Conservation (phyloP, 495 filamentous ascomycete species). For the Aspergillus asperescens region DNA sequence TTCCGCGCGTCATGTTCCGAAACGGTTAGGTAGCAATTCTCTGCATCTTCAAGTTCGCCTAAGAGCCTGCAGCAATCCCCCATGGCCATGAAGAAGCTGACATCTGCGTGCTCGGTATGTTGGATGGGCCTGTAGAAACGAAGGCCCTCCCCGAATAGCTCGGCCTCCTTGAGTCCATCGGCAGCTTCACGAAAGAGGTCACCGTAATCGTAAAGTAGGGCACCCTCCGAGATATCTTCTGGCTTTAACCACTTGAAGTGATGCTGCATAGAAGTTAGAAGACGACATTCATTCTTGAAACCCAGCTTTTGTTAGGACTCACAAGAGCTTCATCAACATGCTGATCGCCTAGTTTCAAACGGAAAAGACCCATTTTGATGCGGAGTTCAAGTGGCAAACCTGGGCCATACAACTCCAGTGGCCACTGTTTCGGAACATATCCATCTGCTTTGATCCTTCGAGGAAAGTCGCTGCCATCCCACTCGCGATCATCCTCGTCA, state of each 20-base stretch:
- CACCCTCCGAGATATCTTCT: slow-evolving; percentile 40
- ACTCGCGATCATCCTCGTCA: slow-evolving; percentile 80
- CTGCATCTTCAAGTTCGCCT: slow-evolving; percentile 60
- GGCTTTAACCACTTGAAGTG: slow-evolving; percentile 65
- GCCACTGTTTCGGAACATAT: slow-evolving; percentile 51
- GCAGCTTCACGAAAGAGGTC: slow-evolving; percentile 74
- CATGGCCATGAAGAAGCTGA: slow-evolving; percentile 61
- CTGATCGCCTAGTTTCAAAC: slow-evolving; percentile 56
- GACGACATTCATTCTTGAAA: not conserved
- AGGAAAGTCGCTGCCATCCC: slow-evolving; percentile 70
- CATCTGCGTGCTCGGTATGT: slow-evolving; percentile 53
- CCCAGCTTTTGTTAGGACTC: slow-evolving; percentile 25
- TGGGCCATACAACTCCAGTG: slow-evolving; percentile 59
- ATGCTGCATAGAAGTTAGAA: slow-evolving; percentile 17
- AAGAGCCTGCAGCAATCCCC: slow-evolving; percentile 64
- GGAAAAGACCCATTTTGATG: slow-evolving; percentile 78
- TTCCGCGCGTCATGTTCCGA: slow-evolving; percentile 62
- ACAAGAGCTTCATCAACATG: slow-evolving; percentile 73
- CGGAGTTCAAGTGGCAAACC: slow-evolving; percentile 78
- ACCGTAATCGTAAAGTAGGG: slow-evolving; percentile 56
- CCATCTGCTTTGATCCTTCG: slow-evolving; percentile 54
- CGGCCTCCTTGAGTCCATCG: slow-evolving; percentile 55
- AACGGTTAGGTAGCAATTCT: slow-evolving; percentile 66
- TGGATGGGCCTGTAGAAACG: slow-evolving; percentile 68
- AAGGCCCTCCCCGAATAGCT: slow-evolving; percentile 57